A percentile compares a stretch with the other conserved stretches of the same genome.
These are phyloP conservation scores for Cyclocybe cylindracea DNA, from an alignment of 768 basidiomycete species.

Conservation along the genomic window DNA sequence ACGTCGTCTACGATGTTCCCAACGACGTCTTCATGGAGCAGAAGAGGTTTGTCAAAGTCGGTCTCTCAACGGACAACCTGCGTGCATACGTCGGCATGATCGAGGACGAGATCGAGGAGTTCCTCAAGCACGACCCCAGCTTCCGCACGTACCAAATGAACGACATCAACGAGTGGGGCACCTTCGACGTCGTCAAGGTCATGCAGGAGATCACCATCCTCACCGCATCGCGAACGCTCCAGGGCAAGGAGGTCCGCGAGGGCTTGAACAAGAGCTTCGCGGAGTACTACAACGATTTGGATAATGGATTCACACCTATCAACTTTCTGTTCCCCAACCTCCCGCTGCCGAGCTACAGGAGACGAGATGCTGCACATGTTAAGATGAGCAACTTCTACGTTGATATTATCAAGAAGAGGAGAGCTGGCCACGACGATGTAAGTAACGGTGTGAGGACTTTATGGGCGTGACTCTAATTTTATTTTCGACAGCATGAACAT, in stretches of 20 bases:
- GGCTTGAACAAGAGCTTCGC: conserved; percentile 84
- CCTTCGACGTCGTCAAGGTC: conserved; percentile 70
- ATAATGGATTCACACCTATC: conserved; percentile 94
- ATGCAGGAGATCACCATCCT: conserved; percentile 92
- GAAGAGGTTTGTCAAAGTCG: conserved; percentile 97
- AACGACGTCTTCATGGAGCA: conserved; percentile 99
- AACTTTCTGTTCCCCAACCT: conserved; percentile 96
- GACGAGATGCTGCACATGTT: conserved; percentile 85
- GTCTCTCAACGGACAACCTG: conserved; percentile 90
- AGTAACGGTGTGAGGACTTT: conserved; percentile 5
- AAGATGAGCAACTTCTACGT: conserved; percentile 95
- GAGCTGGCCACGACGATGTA: conserved; percentile 47
- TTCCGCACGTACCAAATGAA: conserved; percentile 66
- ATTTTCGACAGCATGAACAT: conserved; percentile 65
- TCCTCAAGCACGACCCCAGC: conserved; percentile 61
- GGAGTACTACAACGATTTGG: conserved; percentile 81
- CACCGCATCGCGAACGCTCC: conserved; percentile 91
- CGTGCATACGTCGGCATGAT: conserved; percentile 82
- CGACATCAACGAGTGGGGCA: conserved; percentile 76
- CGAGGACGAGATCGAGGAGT: conserved; percentile 72
- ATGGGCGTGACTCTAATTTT: no score
- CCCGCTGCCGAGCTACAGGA: conserved; percentile 87
- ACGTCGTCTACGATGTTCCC: conserved; percentile 96
- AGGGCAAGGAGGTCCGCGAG: conserved; percentile 87
- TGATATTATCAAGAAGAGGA: conserved; percentile 78